These are phyloP conservation scores for Aureococcus anophagefferens DNA, from an alignment of 108 stramenopile genomes.

Conservation along the genomic window DNA sequence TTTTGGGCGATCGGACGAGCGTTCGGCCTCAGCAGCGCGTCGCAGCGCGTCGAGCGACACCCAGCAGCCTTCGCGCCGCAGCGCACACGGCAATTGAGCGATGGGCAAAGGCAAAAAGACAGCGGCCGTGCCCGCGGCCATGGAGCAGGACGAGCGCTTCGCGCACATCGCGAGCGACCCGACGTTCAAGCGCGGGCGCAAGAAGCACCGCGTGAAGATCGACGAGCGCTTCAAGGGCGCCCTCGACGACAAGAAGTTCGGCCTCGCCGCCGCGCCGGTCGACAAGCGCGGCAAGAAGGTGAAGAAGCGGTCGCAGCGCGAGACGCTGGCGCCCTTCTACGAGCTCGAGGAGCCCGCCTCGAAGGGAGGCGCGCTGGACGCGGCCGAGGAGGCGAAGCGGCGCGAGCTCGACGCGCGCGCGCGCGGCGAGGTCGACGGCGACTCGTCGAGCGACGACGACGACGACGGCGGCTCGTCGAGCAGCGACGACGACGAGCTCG, in stretches of 20 bases:
- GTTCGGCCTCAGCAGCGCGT: no score
- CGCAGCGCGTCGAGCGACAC: no score
- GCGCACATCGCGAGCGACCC: neutral
- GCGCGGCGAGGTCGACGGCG: conserved; percentile 33
- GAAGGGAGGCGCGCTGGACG: neutral
- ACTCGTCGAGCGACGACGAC: neutral
- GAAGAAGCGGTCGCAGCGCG: neutral
- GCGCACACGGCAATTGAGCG: no score
- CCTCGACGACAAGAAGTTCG: neutral
- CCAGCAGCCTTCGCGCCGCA: no score
- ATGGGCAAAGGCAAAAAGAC: no score
- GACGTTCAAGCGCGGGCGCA: neutral
- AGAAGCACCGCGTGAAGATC: neutral
- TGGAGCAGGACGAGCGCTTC: neutral
- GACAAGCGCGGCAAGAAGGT: neutral
- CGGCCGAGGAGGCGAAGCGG: neutral
- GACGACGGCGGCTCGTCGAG: neutral
- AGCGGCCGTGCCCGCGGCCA: neutral
- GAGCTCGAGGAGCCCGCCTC: neutral
- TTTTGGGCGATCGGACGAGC: no score
- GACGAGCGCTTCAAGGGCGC: neutral
- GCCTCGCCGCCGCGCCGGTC: neutral
- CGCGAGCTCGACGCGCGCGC: conserved; percentile 32
- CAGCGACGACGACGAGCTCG: conserved; percentile 13
- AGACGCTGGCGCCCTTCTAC: neutral